Conservation (phyloP, 2,329 filamentous ascomycete genomes). For the Trichoderma sp. region DNA sequence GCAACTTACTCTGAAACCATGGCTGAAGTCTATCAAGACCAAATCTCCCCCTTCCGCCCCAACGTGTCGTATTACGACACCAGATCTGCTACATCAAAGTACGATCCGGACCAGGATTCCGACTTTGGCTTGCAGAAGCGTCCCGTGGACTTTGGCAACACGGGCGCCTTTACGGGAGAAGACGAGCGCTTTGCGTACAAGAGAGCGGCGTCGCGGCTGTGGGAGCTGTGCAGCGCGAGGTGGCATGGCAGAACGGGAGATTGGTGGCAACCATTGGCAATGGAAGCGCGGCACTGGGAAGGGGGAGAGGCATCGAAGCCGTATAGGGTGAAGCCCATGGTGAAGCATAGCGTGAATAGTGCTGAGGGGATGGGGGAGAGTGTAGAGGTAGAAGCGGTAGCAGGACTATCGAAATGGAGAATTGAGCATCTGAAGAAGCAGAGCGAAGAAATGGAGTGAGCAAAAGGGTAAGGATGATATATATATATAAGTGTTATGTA, state of each 20-base stretch:
- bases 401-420: conserved; percentile 39
- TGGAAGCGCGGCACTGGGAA: conserved; percentile 67
- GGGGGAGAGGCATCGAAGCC: conserved; percentile 31
- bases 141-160: conserved; percentile 62
- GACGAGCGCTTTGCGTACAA: conserved; percentile 82
- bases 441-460: conserved; percentile 3
- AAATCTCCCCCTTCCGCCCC: conserved; percentile 71
- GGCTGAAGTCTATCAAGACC: conserved; percentile 73
- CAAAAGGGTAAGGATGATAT: background rate
- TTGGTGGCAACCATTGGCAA: conserved; percentile 71
- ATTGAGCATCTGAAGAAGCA: conserved; percentile 34
- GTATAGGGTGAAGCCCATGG: conserved; percentile 13
- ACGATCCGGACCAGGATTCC: conserved; percentile 56
- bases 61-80: conserved; percentile 67
- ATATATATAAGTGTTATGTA: background rate
- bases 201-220: conserved; percentile 70
- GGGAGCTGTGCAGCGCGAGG: conserved; percentile 71
- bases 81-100: conserved; percentile 43
- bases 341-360: conserved; percentile 16
- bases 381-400: conserved; percentile 36
- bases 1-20: conserved; percentile 45
- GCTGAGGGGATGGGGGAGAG: conserved; percentile 36
- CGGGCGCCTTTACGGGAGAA: conserved; percentile 69
- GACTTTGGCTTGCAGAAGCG: conserved; percentile 45
- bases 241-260: conserved; percentile 65